These are phyloP conservation scores for Eutrema heterophyllum DNA, from an alignment of 345 rosid species.

Conservation along the genomic window DNA sequence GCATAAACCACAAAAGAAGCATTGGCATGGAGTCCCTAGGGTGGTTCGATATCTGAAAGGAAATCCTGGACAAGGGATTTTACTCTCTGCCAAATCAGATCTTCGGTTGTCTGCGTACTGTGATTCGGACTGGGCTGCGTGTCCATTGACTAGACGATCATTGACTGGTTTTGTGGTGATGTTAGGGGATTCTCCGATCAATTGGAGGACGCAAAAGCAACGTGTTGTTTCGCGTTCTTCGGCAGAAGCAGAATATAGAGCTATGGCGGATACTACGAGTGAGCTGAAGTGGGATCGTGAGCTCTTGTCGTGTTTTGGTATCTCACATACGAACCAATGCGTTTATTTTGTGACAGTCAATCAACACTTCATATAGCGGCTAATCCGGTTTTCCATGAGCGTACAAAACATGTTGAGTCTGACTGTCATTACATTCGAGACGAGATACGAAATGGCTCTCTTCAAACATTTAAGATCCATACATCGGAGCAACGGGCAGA, in stretches of 20 bases:
- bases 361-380: too few species aligned
- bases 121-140: not conserved
- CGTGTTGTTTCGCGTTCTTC: not conserved
- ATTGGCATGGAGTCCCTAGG: not conserved
- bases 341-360: too few species aligned
- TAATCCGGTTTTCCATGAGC: too few species aligned
- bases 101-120: not conserved
- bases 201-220: not conserved
- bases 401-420: too few species aligned
- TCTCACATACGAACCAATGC: too few species aligned
- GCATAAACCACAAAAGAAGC: not conserved
- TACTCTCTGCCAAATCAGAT: not conserved
- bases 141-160: not conserved
- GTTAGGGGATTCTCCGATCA: not conserved
- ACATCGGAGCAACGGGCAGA: too few species aligned
- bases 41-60: not conserved
- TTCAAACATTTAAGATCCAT: too few species aligned
- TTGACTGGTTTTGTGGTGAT: not conserved
- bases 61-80: not conserved
- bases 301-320: too few species aligned
- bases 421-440: too few species aligned
- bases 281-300: too few species aligned
- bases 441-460: too few species aligned
- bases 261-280: not conserved
- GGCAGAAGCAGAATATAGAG: not conserved